A percentile compares a stretch with the other conserved stretches of the same genome.
Evolutionary conservation across 2,329 filamentous ascomycete species (phyloP).

Genomic region (Penicillium concentricum): DNA sequence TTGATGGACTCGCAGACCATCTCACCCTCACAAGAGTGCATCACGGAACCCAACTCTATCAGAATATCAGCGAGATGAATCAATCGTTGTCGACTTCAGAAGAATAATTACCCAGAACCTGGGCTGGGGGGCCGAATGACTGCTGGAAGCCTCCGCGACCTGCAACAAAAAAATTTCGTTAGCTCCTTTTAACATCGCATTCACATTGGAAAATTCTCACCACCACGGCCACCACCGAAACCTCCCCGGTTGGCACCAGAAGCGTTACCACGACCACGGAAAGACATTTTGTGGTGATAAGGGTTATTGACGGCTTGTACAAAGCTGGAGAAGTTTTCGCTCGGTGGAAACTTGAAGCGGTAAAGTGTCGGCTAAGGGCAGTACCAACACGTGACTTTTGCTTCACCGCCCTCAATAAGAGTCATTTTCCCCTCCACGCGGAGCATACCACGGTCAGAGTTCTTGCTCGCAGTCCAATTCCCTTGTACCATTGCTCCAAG

Average conservation of each 20-base stretch:
- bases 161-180: conserved; percentile 43
- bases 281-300: conserved; percentile 57
- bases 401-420: conserved; percentile 33
- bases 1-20: conserved; percentile 97
- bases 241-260: conserved; percentile 55
- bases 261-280: conserved; percentile 56
- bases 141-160: conserved; percentile 63
- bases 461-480: conserved; percentile 23
- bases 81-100: background rate
- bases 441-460: conserved; percentile 11
- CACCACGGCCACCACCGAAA: conserved; percentile 42
- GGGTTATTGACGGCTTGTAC: conserved; percentile 26
- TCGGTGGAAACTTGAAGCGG: conserved; percentile 47
- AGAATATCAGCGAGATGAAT: conserved; percentile 31
- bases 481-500: conserved; percentile 15
- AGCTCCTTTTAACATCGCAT: conserved; percentile 21
- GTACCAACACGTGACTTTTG: conserved; percentile 30
- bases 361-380: conserved; percentile 42
- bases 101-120: conserved; percentile 54
- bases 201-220: conserved; percentile 28
- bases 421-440: conserved; percentile 24
- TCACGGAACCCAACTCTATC: conserved; percentile 85
- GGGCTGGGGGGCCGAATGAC: conserved; percentile 62
- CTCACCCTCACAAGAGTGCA: conserved; percentile 95
- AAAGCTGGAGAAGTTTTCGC: conserved; percentile 40